These are phyloP conservation scores for Durusdinium trenchii DNA, from an alignment of 73 alveolate genomes.

Conservation along the genomic window DNA sequence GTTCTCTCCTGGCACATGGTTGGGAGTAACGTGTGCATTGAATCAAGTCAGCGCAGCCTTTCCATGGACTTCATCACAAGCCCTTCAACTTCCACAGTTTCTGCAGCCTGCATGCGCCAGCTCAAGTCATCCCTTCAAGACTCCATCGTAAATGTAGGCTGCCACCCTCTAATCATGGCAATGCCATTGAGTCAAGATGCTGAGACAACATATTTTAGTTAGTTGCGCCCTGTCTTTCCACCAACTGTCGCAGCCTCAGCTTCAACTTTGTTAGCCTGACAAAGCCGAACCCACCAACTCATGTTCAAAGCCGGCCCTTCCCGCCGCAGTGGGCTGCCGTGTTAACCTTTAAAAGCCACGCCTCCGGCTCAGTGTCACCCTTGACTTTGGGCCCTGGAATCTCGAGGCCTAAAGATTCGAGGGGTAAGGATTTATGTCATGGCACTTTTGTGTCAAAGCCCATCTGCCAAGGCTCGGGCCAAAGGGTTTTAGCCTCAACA, in stretches of 20 bases:
- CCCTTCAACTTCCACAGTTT: conserved; percentile 84
- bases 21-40: neutral
- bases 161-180: neutral
- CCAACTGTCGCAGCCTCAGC: neutral
- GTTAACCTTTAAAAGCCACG: neutral
- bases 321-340: too few species aligned
- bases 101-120: neutral
- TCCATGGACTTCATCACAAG: conserved; percentile 94
- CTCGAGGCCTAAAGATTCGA: conserved; percentile 26
- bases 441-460: neutral
- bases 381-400: conserved; percentile 73
- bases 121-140: neutral
- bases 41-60: conserved; percentile 19
- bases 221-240: neutral
- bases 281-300: too few species aligned
- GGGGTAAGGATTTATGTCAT: too few species aligned
- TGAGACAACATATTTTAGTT: neutral
- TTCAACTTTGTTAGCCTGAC: too few species aligned
- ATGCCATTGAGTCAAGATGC: neutral
- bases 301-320: too few species aligned
- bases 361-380: conserved; percentile 35
- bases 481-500: conserved; percentile 33
- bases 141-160: neutral
- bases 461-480: neutral
- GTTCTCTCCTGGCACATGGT: conserved; percentile 39